Conservation (phyloP, 2,329 filamentous ascomycete species). For the Ophiostoma fasciatum region DNA sequence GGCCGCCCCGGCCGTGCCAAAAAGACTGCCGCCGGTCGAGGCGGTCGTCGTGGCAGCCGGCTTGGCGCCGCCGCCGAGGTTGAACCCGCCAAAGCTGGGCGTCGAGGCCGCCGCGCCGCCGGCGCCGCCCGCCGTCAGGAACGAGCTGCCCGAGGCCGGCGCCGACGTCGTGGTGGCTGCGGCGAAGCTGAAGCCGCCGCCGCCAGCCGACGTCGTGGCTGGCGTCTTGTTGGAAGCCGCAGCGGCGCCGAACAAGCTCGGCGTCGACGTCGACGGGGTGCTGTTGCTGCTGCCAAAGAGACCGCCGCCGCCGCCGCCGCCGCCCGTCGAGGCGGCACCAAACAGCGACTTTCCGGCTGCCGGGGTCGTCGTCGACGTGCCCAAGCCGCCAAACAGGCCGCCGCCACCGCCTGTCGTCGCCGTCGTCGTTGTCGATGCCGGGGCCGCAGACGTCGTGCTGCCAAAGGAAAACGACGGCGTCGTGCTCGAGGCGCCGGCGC, state of each 20-base stretch:
- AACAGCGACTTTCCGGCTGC: constrained; percentile 2
- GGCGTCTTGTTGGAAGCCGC: not conserved
- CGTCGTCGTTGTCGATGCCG: constrained; percentile 13
- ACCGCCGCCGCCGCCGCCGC: constrained; percentile 9
- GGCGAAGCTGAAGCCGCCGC: constrained; percentile 3
- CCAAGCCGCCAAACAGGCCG: not conserved
- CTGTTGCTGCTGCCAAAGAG: constrained; percentile 20
- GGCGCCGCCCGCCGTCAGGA: no score
- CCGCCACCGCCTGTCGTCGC: constrained; percentile 2
- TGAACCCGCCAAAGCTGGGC: constrained; percentile 3
- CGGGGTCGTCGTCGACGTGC: not conserved
- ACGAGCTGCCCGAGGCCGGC: no score
- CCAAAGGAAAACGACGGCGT: constrained; percentile 20
- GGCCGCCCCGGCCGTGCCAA: constrained; percentile 14
- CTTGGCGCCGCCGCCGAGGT: not conserved
- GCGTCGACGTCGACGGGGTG: constrained; percentile 10
- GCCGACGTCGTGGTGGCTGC: not conserved
- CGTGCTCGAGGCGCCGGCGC: not conserved
- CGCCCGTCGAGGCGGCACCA: constrained; percentile 2
- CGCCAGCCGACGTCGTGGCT: constrained; percentile 7
- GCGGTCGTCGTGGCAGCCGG: constrained; percentile 1
- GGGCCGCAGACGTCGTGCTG: constrained; percentile 14
- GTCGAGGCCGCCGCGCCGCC: not conserved
- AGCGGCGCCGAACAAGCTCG: not conserved
- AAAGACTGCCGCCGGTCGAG: constrained; percentile 2